Conservation (phyloP, 176 grass and related monocot genomes). For the Zoysia pacifica region DNA sequence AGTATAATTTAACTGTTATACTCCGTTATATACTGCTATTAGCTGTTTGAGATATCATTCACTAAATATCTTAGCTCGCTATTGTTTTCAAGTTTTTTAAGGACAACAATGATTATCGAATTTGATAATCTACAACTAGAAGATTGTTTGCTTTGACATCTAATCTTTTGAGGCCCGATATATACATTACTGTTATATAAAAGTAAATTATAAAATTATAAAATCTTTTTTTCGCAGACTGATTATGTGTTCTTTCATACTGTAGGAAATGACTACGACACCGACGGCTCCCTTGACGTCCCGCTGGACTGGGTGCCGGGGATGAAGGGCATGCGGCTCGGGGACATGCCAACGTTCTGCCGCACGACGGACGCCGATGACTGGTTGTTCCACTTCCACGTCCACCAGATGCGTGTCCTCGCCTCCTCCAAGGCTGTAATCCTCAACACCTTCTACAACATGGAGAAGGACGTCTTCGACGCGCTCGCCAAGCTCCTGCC, state of each 20-base stretch:
- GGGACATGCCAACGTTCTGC: slow-evolving; percentile 50
- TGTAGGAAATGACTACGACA: neutral
- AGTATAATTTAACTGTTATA: too few relatives aligned
- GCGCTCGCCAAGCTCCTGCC: slow-evolving; percentile 29
- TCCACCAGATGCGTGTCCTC: slow-evolving; percentile 23
- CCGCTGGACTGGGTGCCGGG: slow-evolving; percentile 49
- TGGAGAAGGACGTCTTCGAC: slow-evolving; percentile 49
- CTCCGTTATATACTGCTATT: too few relatives aligned
- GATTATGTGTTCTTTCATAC: neutral
- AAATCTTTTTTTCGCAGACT: too few relatives aligned
- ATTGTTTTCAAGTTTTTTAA: too few relatives aligned
- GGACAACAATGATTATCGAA: too few relatives aligned
- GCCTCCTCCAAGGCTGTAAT: slow-evolving; percentile 34
- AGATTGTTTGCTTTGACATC: too few relatives aligned
- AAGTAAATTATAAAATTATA: too few relatives aligned
- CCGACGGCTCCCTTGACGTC: slow-evolving; percentile 41
- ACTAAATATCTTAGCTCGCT: too few relatives aligned
- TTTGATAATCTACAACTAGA: too few relatives aligned
- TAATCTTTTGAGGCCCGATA: too few relatives aligned
- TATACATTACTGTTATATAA: too few relatives aligned
- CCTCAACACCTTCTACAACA: slow-evolving; percentile 50
- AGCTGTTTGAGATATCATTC: too few relatives aligned
- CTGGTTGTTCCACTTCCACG: neutral
- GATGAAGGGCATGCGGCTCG: slow-evolving; percentile 41
- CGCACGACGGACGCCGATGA: slow-evolving; percentile 29